Conservation (phyloP, 2,329 filamentous ascomycete species). For the Monosporascus sp. region DNA sequence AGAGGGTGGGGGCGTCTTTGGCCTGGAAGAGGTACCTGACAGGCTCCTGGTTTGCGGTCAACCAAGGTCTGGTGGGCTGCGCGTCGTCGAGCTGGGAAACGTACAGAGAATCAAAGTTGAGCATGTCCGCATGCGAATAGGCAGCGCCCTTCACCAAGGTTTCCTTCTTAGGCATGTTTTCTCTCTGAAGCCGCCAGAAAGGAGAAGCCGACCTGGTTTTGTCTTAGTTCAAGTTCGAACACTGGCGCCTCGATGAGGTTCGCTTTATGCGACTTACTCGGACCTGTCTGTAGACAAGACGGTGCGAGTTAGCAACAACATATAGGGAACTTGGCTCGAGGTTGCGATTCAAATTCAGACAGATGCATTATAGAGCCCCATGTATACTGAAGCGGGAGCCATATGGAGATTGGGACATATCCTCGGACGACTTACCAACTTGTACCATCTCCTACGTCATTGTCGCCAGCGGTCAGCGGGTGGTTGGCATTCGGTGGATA, state of each 20-base stretch:
- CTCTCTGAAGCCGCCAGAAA: conserved; percentile 70
- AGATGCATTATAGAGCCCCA: no score
- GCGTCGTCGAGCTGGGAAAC: conserved; percentile 18
- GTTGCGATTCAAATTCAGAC: neutral
- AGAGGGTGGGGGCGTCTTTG: conserved; percentile 69
- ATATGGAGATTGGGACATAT: neutral
- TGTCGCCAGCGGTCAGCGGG: conserved; percentile 17
- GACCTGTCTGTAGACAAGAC: conserved; percentile 46
- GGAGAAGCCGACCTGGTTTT: conserved; percentile 70
- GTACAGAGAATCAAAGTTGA: conserved; percentile 80
- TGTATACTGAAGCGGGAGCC: no score
- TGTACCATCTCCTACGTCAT: conserved; percentile 91
- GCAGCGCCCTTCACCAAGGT: conserved; percentile 82
- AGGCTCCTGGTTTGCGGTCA: conserved; percentile 44
- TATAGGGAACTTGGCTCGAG: no score
- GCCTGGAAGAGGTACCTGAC: conserved; percentile 57
- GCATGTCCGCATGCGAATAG: conserved; percentile 92
- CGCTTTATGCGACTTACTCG: conserved; percentile 45
- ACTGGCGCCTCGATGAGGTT: neutral
- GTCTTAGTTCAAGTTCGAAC: neutral
- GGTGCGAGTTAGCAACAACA: conserved; percentile 10
- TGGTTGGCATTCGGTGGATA: conserved; percentile 27
- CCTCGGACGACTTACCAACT: conserved; percentile 66
- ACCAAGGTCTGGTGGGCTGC: conserved; percentile 4
- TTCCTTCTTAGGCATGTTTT: conserved; percentile 48